A percentile compares a stretch with the other conserved stretches of the same genome.
Evolutionary conservation across 805 yeast species (phyloP).

Genomic region (Ogataea methanolica): DNA sequence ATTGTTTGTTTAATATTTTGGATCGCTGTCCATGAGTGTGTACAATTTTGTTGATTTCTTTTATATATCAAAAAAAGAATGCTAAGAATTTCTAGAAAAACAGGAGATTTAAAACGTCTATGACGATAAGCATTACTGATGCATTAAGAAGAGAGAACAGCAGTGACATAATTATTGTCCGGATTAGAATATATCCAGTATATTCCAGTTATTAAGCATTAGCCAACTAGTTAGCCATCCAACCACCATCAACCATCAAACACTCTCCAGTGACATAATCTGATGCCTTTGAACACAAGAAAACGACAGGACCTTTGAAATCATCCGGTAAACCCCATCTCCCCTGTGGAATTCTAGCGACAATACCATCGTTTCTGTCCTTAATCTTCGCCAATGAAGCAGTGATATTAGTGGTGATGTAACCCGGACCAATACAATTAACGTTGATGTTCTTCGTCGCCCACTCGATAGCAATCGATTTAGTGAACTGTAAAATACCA

Average conservation of each 20-base stretch:
- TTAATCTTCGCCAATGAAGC: constrained; percentile 24
- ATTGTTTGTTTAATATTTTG: too few relatives aligned
- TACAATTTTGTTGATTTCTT: too few relatives aligned
- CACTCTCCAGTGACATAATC: constrained; percentile 49
- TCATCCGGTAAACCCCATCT: constrained; percentile 48
- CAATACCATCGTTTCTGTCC: constrained; percentile 24
- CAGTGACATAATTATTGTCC: background rate
- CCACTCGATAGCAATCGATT: constrained; percentile 42
- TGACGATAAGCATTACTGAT: too few relatives aligned
- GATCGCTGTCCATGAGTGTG: too few relatives aligned
- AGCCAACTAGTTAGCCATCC: constrained; percentile 32
- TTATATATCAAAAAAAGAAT: too few relatives aligned
- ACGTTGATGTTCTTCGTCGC: constrained; percentile 39
- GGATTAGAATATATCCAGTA: background rate
- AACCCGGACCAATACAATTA: constrained; percentile 49
- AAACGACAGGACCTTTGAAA: constrained; percentile 39
- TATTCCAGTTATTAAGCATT: too few relatives aligned
- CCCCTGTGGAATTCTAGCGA: constrained; percentile 38
- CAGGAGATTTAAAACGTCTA: too few relatives aligned
- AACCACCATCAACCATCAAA: constrained; percentile 54
- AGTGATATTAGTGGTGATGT: constrained; percentile 44
- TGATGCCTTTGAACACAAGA: constrained; percentile 46
- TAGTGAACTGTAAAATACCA: constrained; percentile 33
- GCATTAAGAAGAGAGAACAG: too few relatives aligned
- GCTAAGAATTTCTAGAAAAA: too few relatives aligned